Evolutionary conservation across 305 asterid genomes (phyloP), one percentile per base, ranked within the genome.

Genomic region (Salvia sclarea): DNA sequence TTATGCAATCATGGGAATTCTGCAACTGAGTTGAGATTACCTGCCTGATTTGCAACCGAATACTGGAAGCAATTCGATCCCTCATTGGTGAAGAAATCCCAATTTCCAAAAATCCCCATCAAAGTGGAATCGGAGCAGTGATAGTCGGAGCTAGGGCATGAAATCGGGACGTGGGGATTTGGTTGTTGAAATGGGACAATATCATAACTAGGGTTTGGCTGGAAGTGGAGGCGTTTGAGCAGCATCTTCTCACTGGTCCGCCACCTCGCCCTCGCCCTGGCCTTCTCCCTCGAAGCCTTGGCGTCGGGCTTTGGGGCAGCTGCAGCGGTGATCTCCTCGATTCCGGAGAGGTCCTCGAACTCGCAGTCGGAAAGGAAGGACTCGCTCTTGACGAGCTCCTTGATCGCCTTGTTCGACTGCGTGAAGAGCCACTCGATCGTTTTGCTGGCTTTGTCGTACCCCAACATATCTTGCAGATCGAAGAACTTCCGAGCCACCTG

Each of bases 381-480:
- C 6, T 74, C 75, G 20, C 72, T 76, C 77, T 70, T 84, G 41
- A 47, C 31, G 31, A 87, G 79, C 73, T 87, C 89, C 44, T 77
- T 75, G 56, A 87, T 87, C 8, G 88, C 85, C 68, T 70, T 71
- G 48, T 79, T 80, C 14, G 95, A 85, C 24, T 87, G 76, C 0
- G 66, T 65, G 21, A 87, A 76, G 2, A 87, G 82, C 95, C 95
- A 87, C 59, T 85, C 92, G 0, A 87, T 87, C 2, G 95, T 87
- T 38, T 83, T 82, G 81, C 92, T 85, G 0, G 91, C 89, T 17
- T 83, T 87, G 38, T 85, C 95, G 17, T 76, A 85, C 14, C 91
- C 95, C 20, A 87, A 56, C 86, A 82, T 61, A 60, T 87, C 95
- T 69, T 87, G 95, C 4, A 87, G 83, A 74, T 83, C 86, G 74